Evolutionary conservation across 768 basidiomycete genomes (phyloP).

Genomic region (Hirschioporus abietinus): DNA sequence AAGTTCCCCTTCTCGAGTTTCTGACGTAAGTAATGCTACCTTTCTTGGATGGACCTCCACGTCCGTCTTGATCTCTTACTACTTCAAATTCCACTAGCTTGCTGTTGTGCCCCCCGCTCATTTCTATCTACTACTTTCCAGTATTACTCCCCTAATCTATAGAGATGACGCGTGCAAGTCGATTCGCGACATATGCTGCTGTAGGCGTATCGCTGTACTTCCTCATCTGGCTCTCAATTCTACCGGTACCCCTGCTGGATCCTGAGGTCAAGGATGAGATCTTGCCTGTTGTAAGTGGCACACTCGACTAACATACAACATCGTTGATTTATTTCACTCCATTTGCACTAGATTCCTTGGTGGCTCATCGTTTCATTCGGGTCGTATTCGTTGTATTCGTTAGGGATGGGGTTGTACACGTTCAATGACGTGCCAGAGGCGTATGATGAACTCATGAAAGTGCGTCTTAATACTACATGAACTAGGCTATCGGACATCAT

Average conservation of each 20-base stretch:
- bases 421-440: slow-evolving; percentile 37
- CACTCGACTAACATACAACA: background rate
- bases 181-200: slow-evolving; percentile 22
- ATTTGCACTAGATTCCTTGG: slow-evolving; percentile 29
- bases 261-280: slow-evolving; percentile 22
- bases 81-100: background rate
- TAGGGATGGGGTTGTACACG: slow-evolving; percentile 32
- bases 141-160: background rate
- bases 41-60: background rate
- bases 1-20: too few species aligned
- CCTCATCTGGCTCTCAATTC: slow-evolving; percentile 24
- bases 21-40: background rate
- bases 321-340: too few species aligned
- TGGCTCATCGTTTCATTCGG: slow-evolving; percentile 36
- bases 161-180: slow-evolving; percentile 30
- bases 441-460: slow-evolving; percentile 28
- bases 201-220: slow-evolving; percentile 26
- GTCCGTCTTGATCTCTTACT: background rate
- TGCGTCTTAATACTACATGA: slow-evolving; percentile 14
- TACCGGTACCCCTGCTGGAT: slow-evolving; percentile 25
- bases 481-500: background rate
- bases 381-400: slow-evolving; percentile 31
- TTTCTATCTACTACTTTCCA: background rate
- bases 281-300: slow-evolving; percentile 29
- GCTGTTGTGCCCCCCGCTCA: background rate